Evolutionary conservation across 2,329 filamentous ascomycete genomes (phyloP).

Genomic region (Aureobasidium sp.): DNA sequence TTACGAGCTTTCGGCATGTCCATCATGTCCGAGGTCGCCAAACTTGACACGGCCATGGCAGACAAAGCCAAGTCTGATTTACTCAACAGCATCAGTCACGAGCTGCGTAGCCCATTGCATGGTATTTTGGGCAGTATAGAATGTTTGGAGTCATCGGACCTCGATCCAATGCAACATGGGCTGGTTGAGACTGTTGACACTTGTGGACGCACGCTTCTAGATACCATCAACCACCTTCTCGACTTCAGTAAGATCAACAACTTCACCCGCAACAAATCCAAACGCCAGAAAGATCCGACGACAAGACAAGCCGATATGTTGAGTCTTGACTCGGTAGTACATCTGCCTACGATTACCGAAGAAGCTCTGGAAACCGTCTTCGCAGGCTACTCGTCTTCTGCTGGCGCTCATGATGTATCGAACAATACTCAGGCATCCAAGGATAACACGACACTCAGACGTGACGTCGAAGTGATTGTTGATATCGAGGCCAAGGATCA

Average conservation of each 20-base stretch:
- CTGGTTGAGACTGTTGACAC: constrained; percentile 44
- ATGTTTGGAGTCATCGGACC: constrained; percentile 40
- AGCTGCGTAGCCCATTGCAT: constrained; percentile 43
- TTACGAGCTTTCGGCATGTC: constrained; percentile 37
- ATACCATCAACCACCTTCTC: constrained; percentile 40
- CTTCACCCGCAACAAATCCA: background rate
- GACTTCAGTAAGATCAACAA: constrained; percentile 42
- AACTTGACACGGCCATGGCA: constrained; percentile 33
- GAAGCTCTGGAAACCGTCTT: constrained; percentile 48
- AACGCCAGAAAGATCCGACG: constrained; percentile 11
- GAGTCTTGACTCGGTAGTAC: constrained; percentile 26
- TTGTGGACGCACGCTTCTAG: constrained; percentile 46
- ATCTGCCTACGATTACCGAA: constrained; percentile 43
- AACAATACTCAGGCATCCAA: constrained; percentile 28
- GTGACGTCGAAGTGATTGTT: constrained; percentile 35
- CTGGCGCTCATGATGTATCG: constrained; percentile 29
- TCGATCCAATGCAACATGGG: constrained; percentile 34
- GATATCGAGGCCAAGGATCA: constrained; percentile 33
- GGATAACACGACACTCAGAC: background rate
- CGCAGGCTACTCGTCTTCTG: constrained; percentile 21
- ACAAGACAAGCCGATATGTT: constrained; percentile 18
- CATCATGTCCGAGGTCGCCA: constrained; percentile 35
- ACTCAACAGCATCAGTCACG: constrained; percentile 46
- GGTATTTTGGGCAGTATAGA: constrained; percentile 45
- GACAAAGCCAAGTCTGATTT: constrained; percentile 47